Base-by-base conservation (phyloP, 2,329 filamentous ascomycete species). In the Sporothrix mexicana region DNA sequence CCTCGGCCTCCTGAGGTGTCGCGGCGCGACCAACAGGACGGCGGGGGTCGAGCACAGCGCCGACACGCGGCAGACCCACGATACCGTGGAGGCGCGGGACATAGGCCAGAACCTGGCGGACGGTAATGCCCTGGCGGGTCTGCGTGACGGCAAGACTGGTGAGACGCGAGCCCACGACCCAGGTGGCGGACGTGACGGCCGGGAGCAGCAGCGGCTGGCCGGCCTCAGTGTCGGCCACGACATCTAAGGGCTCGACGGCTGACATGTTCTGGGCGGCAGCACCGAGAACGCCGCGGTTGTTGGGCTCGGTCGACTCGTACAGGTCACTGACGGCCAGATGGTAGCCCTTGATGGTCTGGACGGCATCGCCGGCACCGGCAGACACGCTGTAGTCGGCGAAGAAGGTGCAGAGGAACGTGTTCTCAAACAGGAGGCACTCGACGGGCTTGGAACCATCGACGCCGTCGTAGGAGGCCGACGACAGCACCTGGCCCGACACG, bases 351-450 rank as follows among this genome's bases (percentile, higher is more conserved):
- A 95, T 88, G 4, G 84, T 81, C 72, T 87, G 85, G n/a, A 83
- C 78, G 30, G 86, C 83, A 74, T 23, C 70, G 57, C 57, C 43
- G 49, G 30, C 30, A 36, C 20, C 55, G 23, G 43, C 47, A 13
- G 47, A 67, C 23, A 70, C 45, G 23, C 47, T 49, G 12, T 68
- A 91, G 77, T 88, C 83, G 49, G 87, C 88, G 77, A 88, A 92
- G 81, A 95, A 93, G 8, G 93, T 92, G 84, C 97, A 98, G 7
- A 91, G 88, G 79, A 97, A 95, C 94, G 95, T 98, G 82, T 99
- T 98, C 84, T 99, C 96, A 0, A 94, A 92, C 70, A 98, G 86
- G 36, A 90, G 88, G 57, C 94, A 94, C 25, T 92, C 86, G 74
- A 97, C 92, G 0, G 91, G 87, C 79, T 94, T 91, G 66, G 83